Conservation (phyloP, 2,329 filamentous ascomycete genomes). For the Macrophomina tecta region DNA sequence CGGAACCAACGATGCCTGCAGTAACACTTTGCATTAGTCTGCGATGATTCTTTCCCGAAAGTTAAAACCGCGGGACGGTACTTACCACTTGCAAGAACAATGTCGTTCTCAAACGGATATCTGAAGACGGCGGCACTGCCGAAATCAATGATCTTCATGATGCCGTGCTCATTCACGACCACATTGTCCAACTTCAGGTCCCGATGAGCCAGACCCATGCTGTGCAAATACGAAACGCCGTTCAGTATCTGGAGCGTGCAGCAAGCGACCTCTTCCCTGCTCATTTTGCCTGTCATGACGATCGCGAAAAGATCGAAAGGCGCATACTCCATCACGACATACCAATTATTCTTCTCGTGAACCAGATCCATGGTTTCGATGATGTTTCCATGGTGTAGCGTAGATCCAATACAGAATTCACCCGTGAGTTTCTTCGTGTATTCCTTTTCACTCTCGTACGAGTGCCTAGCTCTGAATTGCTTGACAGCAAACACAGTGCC, state of each 20-base stretch:
- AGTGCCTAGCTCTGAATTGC: conserved; percentile 89
- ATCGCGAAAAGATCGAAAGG: conserved; percentile 96
- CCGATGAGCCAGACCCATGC: conserved; percentile 91
- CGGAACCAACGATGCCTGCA: conserved; percentile 78
- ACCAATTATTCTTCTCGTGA: conserved; percentile 93
- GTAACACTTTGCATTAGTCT: background rate
- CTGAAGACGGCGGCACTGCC: conserved; percentile 96
- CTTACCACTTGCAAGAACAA: conserved; percentile 81
- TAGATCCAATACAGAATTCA: conserved; percentile 97
- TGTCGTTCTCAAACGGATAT: conserved; percentile 93
- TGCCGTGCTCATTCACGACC: conserved; percentile 92
- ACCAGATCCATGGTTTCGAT: conserved; percentile 98
- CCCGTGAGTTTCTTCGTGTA: conserved; percentile 98
- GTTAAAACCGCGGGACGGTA: background rate
- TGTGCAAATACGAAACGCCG: conserved; percentile 92
- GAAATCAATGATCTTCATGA: conserved; percentile 99
- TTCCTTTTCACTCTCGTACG: conserved; percentile 91
- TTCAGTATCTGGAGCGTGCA: conserved; percentile 93
- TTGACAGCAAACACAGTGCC: conserved; percentile 96
- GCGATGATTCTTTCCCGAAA: background rate
- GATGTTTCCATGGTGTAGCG: conserved; percentile 95
- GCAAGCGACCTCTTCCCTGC: conserved; percentile 86
- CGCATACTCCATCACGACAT: conserved; percentile 98
- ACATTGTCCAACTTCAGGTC: conserved; percentile 98
- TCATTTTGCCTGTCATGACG: conserved; percentile 99